These are phyloP conservation scores for Dacryopinax spathularia DNA, from an alignment of 768 basidiomycete species.

Conservation along the genomic window DNA sequence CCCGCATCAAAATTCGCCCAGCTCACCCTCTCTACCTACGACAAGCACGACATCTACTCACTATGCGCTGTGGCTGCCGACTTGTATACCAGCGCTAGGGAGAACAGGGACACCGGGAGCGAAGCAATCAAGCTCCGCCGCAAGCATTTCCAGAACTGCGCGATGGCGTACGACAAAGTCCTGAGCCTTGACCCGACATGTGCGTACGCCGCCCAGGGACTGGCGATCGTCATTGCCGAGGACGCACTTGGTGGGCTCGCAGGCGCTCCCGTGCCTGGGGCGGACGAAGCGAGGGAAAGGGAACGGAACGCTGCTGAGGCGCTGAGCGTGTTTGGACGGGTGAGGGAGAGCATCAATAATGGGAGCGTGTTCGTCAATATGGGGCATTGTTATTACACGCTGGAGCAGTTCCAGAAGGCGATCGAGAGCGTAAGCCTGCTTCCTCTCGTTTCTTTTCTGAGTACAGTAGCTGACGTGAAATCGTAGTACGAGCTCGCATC, in stretches of 20 bases:
- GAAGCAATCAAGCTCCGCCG: conserved; percentile 53
- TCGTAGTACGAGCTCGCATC: conserved; percentile 84
- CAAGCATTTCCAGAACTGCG: conserved; percentile 62
- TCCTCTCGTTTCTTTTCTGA: not conserved
- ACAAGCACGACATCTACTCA: conserved; percentile 80
- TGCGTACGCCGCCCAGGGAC: conserved; percentile 85
- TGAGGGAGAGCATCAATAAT: conserved; percentile 68
- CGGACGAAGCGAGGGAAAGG: conserved; percentile 52
- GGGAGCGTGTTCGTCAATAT: conserved; percentile 91
- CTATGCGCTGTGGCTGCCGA: conserved; percentile 82
- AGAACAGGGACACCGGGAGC: conserved; percentile 50
- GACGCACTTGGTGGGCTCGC: conserved; percentile 63
- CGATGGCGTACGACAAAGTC: conserved; percentile 89
- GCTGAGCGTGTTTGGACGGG: conserved; percentile 75
- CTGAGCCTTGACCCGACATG: conserved; percentile 69
- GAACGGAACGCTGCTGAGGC: conserved; percentile 69
- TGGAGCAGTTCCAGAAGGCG: conserved; percentile 89
- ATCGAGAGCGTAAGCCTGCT: conserved; percentile 66
- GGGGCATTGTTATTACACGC: conserved; percentile 84
- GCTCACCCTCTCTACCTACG: conserved; percentile 68
- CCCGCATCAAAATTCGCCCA: conserved; percentile 83
- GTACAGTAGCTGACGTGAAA: conserved; percentile 18
- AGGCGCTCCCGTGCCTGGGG: conserved; percentile 28
- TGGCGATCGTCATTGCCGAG: conserved; percentile 89
- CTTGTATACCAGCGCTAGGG: conserved; percentile 71